phyloP scores from a whole-genome alignment of 495 filamentous ascomycete genomes.

The Entonaema liquescens region DNA sequence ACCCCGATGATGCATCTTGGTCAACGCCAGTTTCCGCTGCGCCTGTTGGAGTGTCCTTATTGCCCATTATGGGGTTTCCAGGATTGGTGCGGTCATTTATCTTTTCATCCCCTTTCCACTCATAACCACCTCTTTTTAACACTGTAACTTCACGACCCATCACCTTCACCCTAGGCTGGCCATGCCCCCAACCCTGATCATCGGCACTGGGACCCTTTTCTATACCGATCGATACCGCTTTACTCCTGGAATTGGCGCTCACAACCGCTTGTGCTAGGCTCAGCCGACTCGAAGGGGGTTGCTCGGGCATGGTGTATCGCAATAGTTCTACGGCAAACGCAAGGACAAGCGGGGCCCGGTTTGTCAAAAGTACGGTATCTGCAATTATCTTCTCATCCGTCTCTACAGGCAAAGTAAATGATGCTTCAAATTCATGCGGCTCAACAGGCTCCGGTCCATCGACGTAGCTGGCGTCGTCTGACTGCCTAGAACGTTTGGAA shows the following conservation, averaged over 20 bases:
- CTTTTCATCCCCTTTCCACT: slow-evolving; percentile 62
- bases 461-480: slow-evolving; percentile 42
- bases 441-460: slow-evolving; percentile 52
- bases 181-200: slow-evolving; percentile 75
- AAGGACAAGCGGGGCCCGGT: slow-evolving; percentile 80
- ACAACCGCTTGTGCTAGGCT: slow-evolving; percentile 83
- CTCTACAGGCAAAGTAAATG: slow-evolving; percentile 67
- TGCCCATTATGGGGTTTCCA: slow-evolving; percentile 36
- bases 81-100: slow-evolving; percentile 39
- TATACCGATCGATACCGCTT: slow-evolving; percentile 77
- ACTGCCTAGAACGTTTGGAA: slow-evolving; percentile 57
- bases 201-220: slow-evolving; percentile 72
- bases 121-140: slow-evolving; percentile 79
- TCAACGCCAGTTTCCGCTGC: slow-evolving; percentile 17
- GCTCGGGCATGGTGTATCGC: slow-evolving; percentile 81
- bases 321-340: slow-evolving; percentile 79
- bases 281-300: slow-evolving; percentile 80
- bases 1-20: slow-evolving; percentile 20
- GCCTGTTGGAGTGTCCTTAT: slow-evolving; percentile 18
- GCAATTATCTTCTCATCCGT: slow-evolving; percentile 67
- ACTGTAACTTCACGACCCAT: slow-evolving; percentile 77
- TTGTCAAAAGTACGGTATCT: slow-evolving; percentile 70
- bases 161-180: slow-evolving; percentile 74
- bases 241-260: slow-evolving; percentile 76
- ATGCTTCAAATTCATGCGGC: slow-evolving; percentile 71